These are phyloP conservation scores for Fusarium tricinctum DNA, from an alignment of 2,329 filamentous ascomycete genomes.

Conservation along the genomic window DNA sequence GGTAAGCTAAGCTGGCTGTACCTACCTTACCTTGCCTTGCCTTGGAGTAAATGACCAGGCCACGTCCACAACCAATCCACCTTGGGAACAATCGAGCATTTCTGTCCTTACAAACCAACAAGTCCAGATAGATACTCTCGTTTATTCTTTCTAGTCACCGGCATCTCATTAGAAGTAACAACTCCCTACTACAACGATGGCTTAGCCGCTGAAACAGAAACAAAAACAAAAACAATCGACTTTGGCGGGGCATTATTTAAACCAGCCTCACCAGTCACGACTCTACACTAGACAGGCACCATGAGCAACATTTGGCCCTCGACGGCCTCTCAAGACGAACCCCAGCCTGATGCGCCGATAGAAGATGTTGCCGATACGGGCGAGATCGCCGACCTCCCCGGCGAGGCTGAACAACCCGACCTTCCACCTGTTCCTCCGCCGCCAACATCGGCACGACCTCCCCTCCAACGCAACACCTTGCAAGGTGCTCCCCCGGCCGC, in stretches of 20 bases:
- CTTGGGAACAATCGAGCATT: conserved; percentile 25
- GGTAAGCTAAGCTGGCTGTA: conserved; percentile 24
- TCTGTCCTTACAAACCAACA: conserved; percentile 5
- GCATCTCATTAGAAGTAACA: conserved; percentile 14
- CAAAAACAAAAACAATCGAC: conserved; percentile 28
- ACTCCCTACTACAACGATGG: conserved; percentile 28
- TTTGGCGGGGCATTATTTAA: conserved; percentile 46
- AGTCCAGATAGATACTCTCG: background rate
- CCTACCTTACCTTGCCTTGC: conserved; percentile 6
- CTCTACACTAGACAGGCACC: conserved; percentile 42
- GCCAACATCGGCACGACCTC: conserved; percentile 40
- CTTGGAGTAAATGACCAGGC: conserved; percentile 16
- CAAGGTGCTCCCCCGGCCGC: conserved; percentile 46
- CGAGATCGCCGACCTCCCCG: conserved; percentile 51
- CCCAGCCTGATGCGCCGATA: conserved; percentile 47
- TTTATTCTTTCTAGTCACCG: background rate
- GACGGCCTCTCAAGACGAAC: conserved; percentile 54
- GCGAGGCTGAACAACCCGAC: conserved; percentile 55
- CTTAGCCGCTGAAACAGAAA: conserved; percentile 32
- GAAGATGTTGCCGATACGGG: conserved; percentile 61
- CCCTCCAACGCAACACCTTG: conserved; percentile 51
- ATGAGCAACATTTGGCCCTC: conserved; percentile 64
- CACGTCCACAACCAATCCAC: conserved; percentile 30
- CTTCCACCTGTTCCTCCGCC: conserved; percentile 55
- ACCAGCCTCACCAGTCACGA: conserved; percentile 32